A percentile compares a stretch with the other conserved stretches of the same genome.
Conservation (phyloP, 495 filamentous ascomycete species). For the Parmelia sp. region DNA sequence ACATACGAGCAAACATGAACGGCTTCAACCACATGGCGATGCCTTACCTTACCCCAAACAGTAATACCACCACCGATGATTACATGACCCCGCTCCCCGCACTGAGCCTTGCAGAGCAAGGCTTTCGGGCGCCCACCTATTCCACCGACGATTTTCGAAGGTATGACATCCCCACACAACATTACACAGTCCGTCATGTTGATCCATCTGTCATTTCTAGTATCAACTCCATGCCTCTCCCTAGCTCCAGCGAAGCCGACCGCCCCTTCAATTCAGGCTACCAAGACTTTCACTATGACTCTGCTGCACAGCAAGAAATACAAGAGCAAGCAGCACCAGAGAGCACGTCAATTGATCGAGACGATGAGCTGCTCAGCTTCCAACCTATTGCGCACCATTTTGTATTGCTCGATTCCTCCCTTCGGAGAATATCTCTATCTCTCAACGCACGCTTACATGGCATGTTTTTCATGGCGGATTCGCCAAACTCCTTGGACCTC, state of each 20-base stretch:
- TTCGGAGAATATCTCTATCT: constrained; percentile 50
- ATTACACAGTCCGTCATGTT: background rate
- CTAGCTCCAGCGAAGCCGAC: constrained; percentile 12
- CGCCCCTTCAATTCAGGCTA: constrained; percentile 14
- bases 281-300: constrained; percentile 19
- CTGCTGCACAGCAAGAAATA: constrained; percentile 21
- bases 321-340: constrained; percentile 30
- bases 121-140: constrained; percentile 30
- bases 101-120: constrained; percentile 47
- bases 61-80: constrained; percentile 44
- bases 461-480: constrained; percentile 92
- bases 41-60: constrained; percentile 50
- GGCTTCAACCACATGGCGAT: constrained; percentile 60
- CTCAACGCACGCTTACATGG: constrained; percentile 82
- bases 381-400: constrained; percentile 62
- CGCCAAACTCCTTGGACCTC: constrained; percentile 60
- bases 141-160: constrained; percentile 12
- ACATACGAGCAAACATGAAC: constrained; percentile 43
- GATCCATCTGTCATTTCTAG: background rate
- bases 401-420: constrained; percentile 61
- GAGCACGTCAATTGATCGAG: constrained; percentile 51
- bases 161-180: background rate
- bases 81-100: constrained; percentile 49
- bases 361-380: constrained; percentile 78
- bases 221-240: constrained; percentile 6